Evolutionary conservation across 2,329 filamentous ascomycete genomes (phyloP).

Genomic region (Colletotrichum filicis): DNA sequence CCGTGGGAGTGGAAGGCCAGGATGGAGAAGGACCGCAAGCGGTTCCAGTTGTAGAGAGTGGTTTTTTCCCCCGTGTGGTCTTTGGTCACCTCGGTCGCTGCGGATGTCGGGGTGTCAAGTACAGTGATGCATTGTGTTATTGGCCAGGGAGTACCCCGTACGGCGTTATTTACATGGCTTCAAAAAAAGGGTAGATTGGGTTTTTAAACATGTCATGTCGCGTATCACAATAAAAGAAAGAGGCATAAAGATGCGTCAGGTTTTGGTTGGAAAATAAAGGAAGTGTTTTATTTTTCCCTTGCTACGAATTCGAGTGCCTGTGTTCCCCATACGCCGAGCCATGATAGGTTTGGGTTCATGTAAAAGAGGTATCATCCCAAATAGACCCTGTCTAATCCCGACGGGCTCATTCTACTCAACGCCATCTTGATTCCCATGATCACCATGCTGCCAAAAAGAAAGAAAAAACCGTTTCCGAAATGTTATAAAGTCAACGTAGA

Average conservation of each 20-base stretch:
- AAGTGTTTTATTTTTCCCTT: neutral
- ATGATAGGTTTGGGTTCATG: conserved; percentile 22
- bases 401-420: conserved; percentile 16
- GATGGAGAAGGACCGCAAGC: conserved; percentile 94
- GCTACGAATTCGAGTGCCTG: neutral
- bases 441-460: conserved; percentile 2
- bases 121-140: conserved; percentile 6
- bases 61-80: too few species aligned
- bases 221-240: neutral
- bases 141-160: conserved; percentile 18
- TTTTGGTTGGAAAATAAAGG: neutral
- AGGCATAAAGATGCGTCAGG: neutral
- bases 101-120: neutral
- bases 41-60: conserved; percentile 81
- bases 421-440: conserved; percentile 8
- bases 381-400: conserved; percentile 18
- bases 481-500: conserved; percentile 2
- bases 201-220: neutral
- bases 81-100: too few species aligned
- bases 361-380: conserved; percentile 31
- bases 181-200: neutral
- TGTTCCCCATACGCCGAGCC: conserved; percentile 23
- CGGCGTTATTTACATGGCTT: conserved; percentile 13
- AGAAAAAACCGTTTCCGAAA: neutral
- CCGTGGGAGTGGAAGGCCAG: conserved; percentile 97